These are phyloP conservation scores for Boletus reticulatus DNA, from an alignment of 768 basidiomycete genomes.

Conservation along the genomic window DNA sequence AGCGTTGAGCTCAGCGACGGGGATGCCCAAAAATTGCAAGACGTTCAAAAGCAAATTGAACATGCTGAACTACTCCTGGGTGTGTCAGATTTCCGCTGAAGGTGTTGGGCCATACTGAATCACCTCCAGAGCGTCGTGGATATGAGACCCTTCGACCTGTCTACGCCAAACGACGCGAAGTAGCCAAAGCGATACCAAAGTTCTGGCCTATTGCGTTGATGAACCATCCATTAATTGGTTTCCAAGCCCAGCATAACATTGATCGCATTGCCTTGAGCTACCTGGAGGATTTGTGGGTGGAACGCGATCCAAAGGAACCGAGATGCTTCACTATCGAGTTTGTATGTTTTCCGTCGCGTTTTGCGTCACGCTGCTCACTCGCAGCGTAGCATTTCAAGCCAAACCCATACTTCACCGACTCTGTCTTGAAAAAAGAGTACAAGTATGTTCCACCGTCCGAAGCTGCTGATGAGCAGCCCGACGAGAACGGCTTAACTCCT, in stretches of 20 bases:
- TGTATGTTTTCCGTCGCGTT: conserved; percentile 49
- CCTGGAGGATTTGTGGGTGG: conserved; percentile 84
- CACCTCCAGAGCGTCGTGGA: conserved; percentile 57
- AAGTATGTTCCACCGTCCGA: conserved; percentile 59
- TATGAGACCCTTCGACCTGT: conserved; percentile 56
- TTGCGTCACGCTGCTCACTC: conserved; percentile 2
- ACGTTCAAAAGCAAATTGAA: conserved; percentile 65
- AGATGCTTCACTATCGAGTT: conserved; percentile 86
- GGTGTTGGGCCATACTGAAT: background rate
- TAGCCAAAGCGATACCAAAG: conserved; percentile 63
- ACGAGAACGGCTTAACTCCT: conserved; percentile 72
- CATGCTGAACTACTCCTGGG: conserved; percentile 73
- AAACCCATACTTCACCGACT: conserved; percentile 80
- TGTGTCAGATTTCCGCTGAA: conserved; percentile 35
- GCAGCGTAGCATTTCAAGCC: conserved; percentile 70
- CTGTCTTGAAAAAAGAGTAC: conserved; percentile 79
- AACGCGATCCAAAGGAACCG: conserved; percentile 68
- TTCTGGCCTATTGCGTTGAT: conserved; percentile 88
- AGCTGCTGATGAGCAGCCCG: conserved; percentile 54
- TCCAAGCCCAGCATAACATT: conserved; percentile 66
- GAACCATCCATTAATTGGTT: conserved; percentile 62
- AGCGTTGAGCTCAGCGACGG: conserved; percentile 69
- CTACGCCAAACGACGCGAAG: conserved; percentile 68
- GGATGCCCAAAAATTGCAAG: conserved; percentile 65
- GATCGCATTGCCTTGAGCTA: conserved; percentile 83